Conservation (phyloP, 176 grass and related monocot genomes). For the Hyparrhenia diplandra region DNA sequence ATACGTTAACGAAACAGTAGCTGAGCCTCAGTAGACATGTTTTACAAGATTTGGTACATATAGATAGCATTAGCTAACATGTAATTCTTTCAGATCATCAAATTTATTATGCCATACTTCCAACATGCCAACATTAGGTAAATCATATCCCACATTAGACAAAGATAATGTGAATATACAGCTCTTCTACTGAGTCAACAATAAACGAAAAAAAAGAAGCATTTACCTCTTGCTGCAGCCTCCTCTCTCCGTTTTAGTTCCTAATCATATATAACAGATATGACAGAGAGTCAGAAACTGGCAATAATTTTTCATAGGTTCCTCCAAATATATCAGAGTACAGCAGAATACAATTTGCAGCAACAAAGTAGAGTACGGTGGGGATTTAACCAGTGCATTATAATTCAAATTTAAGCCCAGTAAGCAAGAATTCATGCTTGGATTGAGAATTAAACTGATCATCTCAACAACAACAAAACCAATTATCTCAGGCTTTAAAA, state of each 20-base stretch:
- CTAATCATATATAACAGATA: slow-evolving; percentile 42
- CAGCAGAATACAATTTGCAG: not conserved
- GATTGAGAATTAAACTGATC: not conserved
- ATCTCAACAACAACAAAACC: not conserved
- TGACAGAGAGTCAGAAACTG: slow-evolving; percentile 24
- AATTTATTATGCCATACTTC: not conserved
- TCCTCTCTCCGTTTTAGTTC: slow-evolving; percentile 90
- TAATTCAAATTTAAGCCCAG: not conserved
- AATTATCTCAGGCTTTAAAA: not conserved
- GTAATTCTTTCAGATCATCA: not conserved
- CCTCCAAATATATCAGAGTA: not conserved
- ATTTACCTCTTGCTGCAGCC: slow-evolving; percentile 70
- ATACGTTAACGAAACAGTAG: not conserved
- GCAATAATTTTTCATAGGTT: slow-evolving; percentile 10
- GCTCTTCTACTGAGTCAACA: not conserved
- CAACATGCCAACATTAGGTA: not conserved
- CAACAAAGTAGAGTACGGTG: not conserved
- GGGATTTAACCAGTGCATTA: not conserved
- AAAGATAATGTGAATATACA: not conserved
- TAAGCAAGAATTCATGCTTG: not conserved
- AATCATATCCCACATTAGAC: not conserved
- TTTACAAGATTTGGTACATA: slow-evolving; percentile 1
- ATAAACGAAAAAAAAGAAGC: slow-evolving; percentile 6
- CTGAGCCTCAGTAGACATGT: not conserved
- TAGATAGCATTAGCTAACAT: not conserved